Evolutionary conservation across 345 rosid genomes (phyloP).

Genomic region (Corymbia maculata): DNA sequence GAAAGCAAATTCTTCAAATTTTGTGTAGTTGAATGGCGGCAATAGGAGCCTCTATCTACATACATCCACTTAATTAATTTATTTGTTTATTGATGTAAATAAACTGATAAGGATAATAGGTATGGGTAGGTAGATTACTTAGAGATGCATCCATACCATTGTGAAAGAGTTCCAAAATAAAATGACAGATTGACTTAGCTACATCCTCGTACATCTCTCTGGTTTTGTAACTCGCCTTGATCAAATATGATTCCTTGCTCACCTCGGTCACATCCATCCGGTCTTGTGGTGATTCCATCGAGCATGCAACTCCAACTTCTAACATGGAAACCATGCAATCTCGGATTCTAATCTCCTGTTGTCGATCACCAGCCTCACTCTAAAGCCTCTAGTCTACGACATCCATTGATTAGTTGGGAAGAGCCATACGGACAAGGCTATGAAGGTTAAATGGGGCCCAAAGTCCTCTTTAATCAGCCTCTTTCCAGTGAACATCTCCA

Average conservation of each 20-base stretch:
- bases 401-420: not conserved
- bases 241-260: not conserved
- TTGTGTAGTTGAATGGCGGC: no score
- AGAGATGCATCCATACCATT: not conserved
- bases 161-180: no score
- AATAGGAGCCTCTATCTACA: not conserved
- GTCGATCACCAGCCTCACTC: not conserved
- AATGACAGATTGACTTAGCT: not conserved
- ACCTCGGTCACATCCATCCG: not conserved
- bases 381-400: not conserved
- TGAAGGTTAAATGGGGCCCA: not conserved
- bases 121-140: not conserved
- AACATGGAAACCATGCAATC: not conserved
- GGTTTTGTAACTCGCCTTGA: not conserved
- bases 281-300: not conserved
- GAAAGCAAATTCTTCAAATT: no score
- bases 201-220: not conserved
- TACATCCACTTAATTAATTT: not conserved
- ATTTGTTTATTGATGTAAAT: no score
- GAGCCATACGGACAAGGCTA: not conserved
- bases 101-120: no score
- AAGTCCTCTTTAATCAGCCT: not conserved
- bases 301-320: not conserved
- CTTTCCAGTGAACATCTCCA: no score
- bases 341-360: no score